Base-by-base conservation (phyloP, 495 filamentous ascomycete species). In the Pyrenopolyporus hunteri region DNA sequence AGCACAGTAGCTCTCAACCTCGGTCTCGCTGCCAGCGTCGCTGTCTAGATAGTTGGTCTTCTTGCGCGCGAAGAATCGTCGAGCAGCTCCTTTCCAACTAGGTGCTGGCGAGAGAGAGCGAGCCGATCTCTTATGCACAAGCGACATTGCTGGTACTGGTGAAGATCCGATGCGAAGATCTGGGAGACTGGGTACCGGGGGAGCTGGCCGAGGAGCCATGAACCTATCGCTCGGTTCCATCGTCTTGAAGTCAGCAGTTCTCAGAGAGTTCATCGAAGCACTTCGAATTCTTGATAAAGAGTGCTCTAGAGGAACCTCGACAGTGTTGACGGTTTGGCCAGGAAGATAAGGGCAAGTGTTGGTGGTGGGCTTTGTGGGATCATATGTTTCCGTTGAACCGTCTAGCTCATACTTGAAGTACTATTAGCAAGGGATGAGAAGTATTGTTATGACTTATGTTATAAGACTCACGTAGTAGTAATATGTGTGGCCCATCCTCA, bases 401-500 rank as follows among this genome's bases (percentile, higher is more conserved):
- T 96, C 86, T 32, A 96, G 67, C 64, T 89, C 80, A 69, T 95
- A 97, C 90, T 95, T 51, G 49, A 55, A 29, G 23, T 6, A 6
- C 37, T n/a, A 49, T 70, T 50, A 70, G 61, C 25, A 36, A 42
- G 36, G 35, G 39, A 63, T 53, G 46, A 29, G 44, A 50, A 9
- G 45, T 48, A n/a, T n/a, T n/a, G n/a, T 40, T 32, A 51, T 36
- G 36, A 23, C 61, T 57, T 11, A 37, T 20, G 39, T 35, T 50
- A 25, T 20, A 47, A 56, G 11, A 75, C 91, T 75, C 74, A 94
- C 91, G 76, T 92, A 96, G 77, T 95, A 97, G 83, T 92, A 96
- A 74, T 96, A 96, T 6, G 85, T 92, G n/a, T 86, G 85, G 22
- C 92, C 92, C 89, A 94, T 94, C 73, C 89, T 94, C 52, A 97